A percentile compares a stretch with the other conserved stretches of the same genome.
Evolutionary conservation across 2,329 filamentous ascomycete genomes (phyloP).

Genomic region (Colletotrichum sp.): DNA sequence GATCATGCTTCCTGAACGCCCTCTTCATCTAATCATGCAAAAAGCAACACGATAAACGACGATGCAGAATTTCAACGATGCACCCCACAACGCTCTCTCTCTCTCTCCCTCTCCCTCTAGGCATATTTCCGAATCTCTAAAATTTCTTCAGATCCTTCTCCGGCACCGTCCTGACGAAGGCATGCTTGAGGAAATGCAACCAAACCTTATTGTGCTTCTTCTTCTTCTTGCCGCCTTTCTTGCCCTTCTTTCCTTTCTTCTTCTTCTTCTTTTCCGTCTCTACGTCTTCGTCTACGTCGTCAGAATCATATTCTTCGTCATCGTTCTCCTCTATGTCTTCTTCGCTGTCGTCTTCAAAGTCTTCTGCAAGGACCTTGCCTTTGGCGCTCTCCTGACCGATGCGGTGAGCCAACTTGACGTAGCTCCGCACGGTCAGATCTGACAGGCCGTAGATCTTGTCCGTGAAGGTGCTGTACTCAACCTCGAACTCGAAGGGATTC

Average conservation of each 20-base stretch:
- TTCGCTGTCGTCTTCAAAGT: slow-evolving; percentile 29
- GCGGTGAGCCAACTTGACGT: slow-evolving; percentile 77
- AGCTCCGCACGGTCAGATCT: slow-evolving; percentile 85
- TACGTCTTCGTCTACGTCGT: slow-evolving; percentile 30
- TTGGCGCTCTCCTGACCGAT: slow-evolving; percentile 62
- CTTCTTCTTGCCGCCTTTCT: slow-evolving; percentile 57
- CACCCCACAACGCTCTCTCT: background rate
- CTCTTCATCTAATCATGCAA: background rate
- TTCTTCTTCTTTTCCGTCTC: slow-evolving; percentile 47
- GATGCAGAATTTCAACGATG: background rate
- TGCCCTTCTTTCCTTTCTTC: slow-evolving; percentile 47
- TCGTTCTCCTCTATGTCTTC: slow-evolving; percentile 27
- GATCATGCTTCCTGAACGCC: slow-evolving; percentile 5
- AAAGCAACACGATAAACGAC: background rate
- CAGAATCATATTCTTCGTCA: slow-evolving; percentile 24
- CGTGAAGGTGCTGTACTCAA: slow-evolving; percentile 85
- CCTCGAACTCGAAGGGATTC: slow-evolving; percentile 72
- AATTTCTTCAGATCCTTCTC: slow-evolving; percentile 66
- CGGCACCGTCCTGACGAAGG: slow-evolving; percentile 78
- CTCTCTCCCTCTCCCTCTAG: background rate
- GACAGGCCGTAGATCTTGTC: slow-evolving; percentile 77
- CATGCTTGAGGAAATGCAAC: slow-evolving; percentile 77
- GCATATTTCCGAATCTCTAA: background rate
- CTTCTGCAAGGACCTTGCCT: slow-evolving; percentile 25
- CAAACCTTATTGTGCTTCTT: slow-evolving; percentile 71